Percentiles rank a stretch among this genome's conserved stretches.
Conservation (phyloP, 1,284 basidiomycete genomes). For the Golubevia sp. region DNA sequence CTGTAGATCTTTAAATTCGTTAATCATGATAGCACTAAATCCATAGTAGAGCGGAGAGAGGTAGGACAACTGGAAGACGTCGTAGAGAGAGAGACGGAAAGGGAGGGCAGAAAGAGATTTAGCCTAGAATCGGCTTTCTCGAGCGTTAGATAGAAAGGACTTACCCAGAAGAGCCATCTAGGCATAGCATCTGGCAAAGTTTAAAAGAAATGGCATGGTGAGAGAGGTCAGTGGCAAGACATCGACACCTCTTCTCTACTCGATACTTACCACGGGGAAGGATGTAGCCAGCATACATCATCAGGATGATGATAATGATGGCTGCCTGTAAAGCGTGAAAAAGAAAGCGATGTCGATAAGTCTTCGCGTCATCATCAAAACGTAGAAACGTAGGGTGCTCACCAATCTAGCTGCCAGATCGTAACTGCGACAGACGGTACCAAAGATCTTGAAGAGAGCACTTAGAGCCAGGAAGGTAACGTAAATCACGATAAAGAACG, state of each 20-base stretch:
- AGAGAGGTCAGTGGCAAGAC: too few relatives aligned
- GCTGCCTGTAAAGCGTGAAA: constrained; percentile 28
- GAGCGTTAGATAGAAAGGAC: too few relatives aligned
- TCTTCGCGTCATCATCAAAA: constrained; percentile 23
- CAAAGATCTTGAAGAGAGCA: constrained; percentile 41
- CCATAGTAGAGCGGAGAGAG: constrained; percentile 8
- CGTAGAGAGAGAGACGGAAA: too few relatives aligned
- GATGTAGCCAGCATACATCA: constrained; percentile 43
- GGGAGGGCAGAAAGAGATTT: too few relatives aligned
- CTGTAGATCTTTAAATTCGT: constrained; percentile 14
- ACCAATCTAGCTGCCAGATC: constrained; percentile 7
- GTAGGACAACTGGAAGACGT: constrained; percentile 4
- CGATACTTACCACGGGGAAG: constrained; percentile 36
- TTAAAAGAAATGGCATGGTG: too few relatives aligned
- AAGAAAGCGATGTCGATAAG: constrained; percentile 36
- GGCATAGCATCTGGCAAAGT: too few relatives aligned
- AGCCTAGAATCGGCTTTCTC: too few relatives aligned
- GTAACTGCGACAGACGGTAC: constrained; percentile 14
- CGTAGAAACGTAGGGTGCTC: constrained; percentile 26
- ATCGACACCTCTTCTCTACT: too few relatives aligned
- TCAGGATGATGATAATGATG: constrained; percentile 33
- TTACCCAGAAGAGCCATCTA: too few relatives aligned
- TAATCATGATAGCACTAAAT: constrained; percentile 4
- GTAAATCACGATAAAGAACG: constrained; percentile 66
- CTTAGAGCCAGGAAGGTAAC: constrained; percentile 34